A percentile compares a stretch with the other conserved stretches of the same genome.
phyloP scores from a whole-genome alignment of 768 basidiomycete genomes.

The Tubosaeta sp. region DNA sequence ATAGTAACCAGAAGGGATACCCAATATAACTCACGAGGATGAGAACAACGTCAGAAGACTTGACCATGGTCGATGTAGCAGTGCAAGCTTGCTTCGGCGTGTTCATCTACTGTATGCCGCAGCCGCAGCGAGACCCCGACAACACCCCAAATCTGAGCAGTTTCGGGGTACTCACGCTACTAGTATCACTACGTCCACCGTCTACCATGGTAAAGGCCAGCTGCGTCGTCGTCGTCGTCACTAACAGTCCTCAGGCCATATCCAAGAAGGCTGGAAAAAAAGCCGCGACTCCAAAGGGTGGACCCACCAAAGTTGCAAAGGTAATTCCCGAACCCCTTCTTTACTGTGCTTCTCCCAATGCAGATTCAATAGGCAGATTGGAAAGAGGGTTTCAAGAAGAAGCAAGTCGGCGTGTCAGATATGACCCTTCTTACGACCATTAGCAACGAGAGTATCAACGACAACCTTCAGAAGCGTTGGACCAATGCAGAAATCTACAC shows the following conservation, averaged over 20 bases:
- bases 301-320: slow-evolving; percentile 67
- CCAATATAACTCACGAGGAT: slow-evolving; percentile 53
- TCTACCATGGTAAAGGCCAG: slow-evolving; percentile 18
- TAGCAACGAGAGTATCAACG: slow-evolving; percentile 96
- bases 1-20: background rate
- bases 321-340: slow-evolving; percentile 35
- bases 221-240: background rate
- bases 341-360: slow-evolving; percentile 8
- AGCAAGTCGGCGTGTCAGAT: slow-evolving; percentile 95
- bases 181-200: background rate
- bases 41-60: slow-evolving; percentile 70
- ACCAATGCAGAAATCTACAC: slow-evolving; percentile 96
- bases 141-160: slow-evolving; percentile 1
- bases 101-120: slow-evolving; percentile 1
- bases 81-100: background rate
- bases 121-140: slow-evolving; percentile 24
- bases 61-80: slow-evolving; percentile 35
- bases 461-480: slow-evolving; percentile 96
- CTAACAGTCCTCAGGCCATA: slow-evolving; percentile 51
- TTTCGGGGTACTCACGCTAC: slow-evolving; percentile 14
- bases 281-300: slow-evolving; percentile 58
- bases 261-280: slow-evolving; percentile 93
- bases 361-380: slow-evolving; percentile 76
- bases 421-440: slow-evolving; percentile 98
- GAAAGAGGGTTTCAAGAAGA: slow-evolving; percentile 99